Conservation (phyloP, 2,329 filamentous ascomycete species). For the Periconia sp. region DNA sequence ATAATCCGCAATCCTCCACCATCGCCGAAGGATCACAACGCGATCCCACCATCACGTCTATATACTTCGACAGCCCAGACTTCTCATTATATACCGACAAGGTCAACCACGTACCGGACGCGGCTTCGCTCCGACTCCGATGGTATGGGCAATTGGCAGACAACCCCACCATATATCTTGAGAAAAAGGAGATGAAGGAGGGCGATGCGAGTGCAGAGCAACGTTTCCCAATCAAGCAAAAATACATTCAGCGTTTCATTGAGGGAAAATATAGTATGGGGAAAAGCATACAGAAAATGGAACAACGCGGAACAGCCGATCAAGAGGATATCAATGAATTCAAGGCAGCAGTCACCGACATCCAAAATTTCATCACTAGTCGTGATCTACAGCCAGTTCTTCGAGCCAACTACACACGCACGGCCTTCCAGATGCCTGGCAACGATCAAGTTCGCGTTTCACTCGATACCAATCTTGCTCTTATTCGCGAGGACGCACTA, state of each 20-base stretch:
- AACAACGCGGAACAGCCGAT: conserved; percentile 70
- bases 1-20: conserved; percentile 84
- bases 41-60: conserved; percentile 89
- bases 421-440: conserved; percentile 93
- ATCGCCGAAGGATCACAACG: conserved; percentile 73
- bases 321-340: conserved; percentile 68
- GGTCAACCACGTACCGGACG: conserved; percentile 72
- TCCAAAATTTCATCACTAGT: conserved; percentile 78
- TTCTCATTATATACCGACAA: conserved; percentile 89
- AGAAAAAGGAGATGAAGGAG: conserved; percentile 83
- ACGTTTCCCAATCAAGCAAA: conserved; percentile 85
- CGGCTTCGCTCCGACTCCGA: conserved; percentile 79
- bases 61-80: conserved; percentile 89
- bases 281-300: conserved; percentile 83
- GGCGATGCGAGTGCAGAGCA: conserved; percentile 77
- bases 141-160: conserved; percentile 87
- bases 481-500: conserved; percentile 76
- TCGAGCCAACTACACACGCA: conserved; percentile 89
- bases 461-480: conserved; percentile 87
- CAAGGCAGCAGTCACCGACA: conserved; percentile 70
- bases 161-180: conserved; percentile 78
- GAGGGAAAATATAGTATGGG: conserved; percentile 88
- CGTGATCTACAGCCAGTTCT: conserved; percentile 80
- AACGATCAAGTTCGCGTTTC: conserved; percentile 90
- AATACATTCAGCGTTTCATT: conserved; percentile 87